A percentile compares a stretch with the other conserved stretches of the same genome.
These are phyloP conservation scores for Serpula lacrymans DNA, from an alignment of 768 basidiomycete species.

Conservation along the genomic window DNA sequence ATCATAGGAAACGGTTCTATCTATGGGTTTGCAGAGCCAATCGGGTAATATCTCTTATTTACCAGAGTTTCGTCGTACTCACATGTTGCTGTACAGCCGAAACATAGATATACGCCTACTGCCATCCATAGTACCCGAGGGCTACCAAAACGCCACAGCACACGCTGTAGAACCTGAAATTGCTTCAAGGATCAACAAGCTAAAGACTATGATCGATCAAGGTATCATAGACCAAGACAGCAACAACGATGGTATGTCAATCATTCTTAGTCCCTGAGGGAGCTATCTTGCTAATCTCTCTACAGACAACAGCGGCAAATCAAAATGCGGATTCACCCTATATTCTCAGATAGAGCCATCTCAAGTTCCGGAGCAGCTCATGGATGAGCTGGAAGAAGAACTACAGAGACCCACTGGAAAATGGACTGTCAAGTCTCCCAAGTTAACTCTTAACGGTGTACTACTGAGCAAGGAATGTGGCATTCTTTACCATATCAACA, in stretches of 20 bases:
- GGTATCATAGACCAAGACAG: constrained; percentile 59
- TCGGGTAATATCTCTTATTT: constrained; percentile 43
- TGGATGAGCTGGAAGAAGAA: constrained; percentile 73
- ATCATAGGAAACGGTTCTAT: constrained; percentile 70
- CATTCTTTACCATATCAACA: constrained; percentile 60
- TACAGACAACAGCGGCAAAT: constrained; percentile 43
- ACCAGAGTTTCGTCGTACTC: not conserved
- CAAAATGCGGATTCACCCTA: constrained; percentile 63
- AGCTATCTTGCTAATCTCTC: not conserved
- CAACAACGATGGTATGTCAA: constrained; percentile 23
- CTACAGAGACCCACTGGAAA: constrained; percentile 72
- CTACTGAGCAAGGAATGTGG: constrained; percentile 81
- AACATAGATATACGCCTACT: constrained; percentile 64
- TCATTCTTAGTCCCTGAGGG: not conserved
- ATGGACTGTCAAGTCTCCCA: constrained; percentile 54
- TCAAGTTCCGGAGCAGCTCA: constrained; percentile 46
- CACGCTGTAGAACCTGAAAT: constrained; percentile 59
- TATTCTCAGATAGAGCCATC: constrained; percentile 63
- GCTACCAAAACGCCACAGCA: constrained; percentile 54
- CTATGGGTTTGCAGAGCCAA: constrained; percentile 67
- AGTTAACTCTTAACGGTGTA: constrained; percentile 57
- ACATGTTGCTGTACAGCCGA: constrained; percentile 41
- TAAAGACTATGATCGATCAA: constrained; percentile 62
- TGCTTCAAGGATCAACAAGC: constrained; percentile 49
- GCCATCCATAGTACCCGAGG: constrained; percentile 61